Conservation (phyloP, 208 protist species). For the Spongospora subterranea region DNA sequence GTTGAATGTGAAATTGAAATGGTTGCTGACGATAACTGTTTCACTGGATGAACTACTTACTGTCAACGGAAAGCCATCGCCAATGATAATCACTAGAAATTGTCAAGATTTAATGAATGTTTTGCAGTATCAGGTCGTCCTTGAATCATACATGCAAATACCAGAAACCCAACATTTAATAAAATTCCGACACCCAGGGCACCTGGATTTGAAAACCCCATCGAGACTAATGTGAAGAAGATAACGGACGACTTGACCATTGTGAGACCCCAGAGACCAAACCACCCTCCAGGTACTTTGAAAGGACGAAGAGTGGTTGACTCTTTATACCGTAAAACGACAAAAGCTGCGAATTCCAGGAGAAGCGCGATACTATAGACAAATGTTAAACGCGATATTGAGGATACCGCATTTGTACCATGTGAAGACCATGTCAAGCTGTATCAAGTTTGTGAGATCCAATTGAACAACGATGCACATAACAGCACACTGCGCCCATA, state of each 20-base stretch:
- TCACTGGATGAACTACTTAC: not conserved
- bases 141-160: not conserved
- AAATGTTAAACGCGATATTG: not conserved
- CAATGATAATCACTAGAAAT: too few relatives aligned
- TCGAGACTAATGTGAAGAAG: not conserved
- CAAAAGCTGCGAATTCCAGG: constrained; percentile 55
- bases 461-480: constrained; percentile 41
- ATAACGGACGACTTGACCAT: constrained; percentile 5
- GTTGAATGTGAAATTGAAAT: not conserved
- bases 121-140: not conserved
- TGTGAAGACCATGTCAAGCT: constrained; percentile 12
- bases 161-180: not conserved
- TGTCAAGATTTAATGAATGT: not conserved
- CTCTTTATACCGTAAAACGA: constrained; percentile 21
- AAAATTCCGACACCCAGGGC: not conserved
- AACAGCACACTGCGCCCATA: constrained; percentile 19
- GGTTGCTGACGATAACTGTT: not conserved
- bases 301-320: constrained; percentile 33
- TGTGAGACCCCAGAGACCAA: constrained; percentile 30
- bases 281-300: constrained; percentile 39
- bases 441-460: not conserved
- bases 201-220: not conserved
- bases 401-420: constrained; percentile 38
- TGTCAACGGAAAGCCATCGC: too few relatives aligned
- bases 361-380: constrained; percentile 39